Percentiles rank a stretch among this genome's conserved stretches.
Evolutionary conservation across 1,284 basidiomycete genomes (phyloP).

Genomic region (Ceratobasidium sp.): DNA sequence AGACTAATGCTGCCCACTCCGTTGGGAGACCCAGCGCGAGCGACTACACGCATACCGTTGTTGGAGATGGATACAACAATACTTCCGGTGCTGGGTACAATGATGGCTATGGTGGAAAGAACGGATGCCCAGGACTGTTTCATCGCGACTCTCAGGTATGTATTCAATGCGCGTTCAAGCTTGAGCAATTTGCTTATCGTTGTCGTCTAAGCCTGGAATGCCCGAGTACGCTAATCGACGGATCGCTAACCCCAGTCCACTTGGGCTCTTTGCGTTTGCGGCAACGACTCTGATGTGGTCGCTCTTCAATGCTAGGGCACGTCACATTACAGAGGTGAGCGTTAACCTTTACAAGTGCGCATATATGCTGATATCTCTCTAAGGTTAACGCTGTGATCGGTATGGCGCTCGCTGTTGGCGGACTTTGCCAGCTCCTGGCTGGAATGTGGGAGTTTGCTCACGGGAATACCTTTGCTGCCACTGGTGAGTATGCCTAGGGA

Average conservation of each 20-base stretch:
- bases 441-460: conserved; percentile 54
- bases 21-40: neutral
- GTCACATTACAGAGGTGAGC: conserved; percentile 48
- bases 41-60: neutral
- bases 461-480: conserved; percentile 64
- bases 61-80: neutral
- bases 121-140: conserved; percentile 19
- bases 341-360: conserved; percentile 50
- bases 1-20: neutral
- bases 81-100: neutral
- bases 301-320: conserved; percentile 51
- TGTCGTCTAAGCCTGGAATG: conserved; percentile 21
- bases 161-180: neutral
- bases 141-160: conserved; percentile 33
- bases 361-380: conserved; percentile 57
- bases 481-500: conserved; percentile 48
- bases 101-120: conserved; percentile 12
- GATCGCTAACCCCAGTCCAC: conserved; percentile 42
- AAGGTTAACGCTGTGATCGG: conserved; percentile 58
- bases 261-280: conserved; percentile 49
- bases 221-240: conserved; percentile 26
- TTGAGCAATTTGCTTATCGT: neutral
- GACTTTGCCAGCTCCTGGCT: conserved; percentile 59
- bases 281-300: conserved; percentile 58
- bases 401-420: conserved; percentile 55